Evolutionary conservation across 2,329 filamentous ascomycete genomes (phyloP).

Genomic region (Penicillium sp.): DNA sequence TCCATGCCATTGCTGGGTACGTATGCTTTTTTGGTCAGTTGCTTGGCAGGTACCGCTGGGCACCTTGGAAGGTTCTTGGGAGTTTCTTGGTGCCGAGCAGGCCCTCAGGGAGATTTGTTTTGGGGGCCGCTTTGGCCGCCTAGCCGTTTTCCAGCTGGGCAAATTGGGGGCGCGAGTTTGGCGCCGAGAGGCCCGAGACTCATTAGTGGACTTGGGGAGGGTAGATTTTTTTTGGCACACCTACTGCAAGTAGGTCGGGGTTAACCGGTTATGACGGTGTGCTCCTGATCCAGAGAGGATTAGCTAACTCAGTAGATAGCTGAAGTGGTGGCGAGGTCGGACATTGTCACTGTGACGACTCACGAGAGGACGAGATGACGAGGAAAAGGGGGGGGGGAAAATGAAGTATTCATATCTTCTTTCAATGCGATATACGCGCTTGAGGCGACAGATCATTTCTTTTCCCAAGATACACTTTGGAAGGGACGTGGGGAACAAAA

Average conservation of each 20-base stretch:
- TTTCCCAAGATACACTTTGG: neutral
- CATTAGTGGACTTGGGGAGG: neutral
- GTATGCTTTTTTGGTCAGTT: neutral
- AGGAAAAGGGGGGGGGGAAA: neutral
- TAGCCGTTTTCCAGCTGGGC: neutral
- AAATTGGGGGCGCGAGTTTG: neutral
- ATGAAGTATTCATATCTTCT: neutral
- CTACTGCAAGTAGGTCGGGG: neutral
- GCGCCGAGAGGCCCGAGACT: neutral
- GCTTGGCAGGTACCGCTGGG: neutral
- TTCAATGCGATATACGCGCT: neutral
- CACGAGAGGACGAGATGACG: neutral
- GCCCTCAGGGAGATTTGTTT: neutral
- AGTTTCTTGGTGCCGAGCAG: neutral
- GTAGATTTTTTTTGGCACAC: neutral
- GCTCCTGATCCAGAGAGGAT: slow-evolving; percentile 1
- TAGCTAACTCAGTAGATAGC: neutral
- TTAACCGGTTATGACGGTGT: neutral
- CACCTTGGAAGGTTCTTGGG: slow-evolving; percentile 1
- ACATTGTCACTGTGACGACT: neutral
- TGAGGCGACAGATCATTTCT: neutral
- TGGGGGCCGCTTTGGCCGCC: neutral
- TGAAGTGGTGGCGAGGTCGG: neutral
- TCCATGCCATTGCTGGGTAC: neutral
- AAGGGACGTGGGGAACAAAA: neutral